Evolutionary conservation across 2,329 filamentous ascomycete species (phyloP).

Genomic region (Dryadomyces quercivorus): DNA sequence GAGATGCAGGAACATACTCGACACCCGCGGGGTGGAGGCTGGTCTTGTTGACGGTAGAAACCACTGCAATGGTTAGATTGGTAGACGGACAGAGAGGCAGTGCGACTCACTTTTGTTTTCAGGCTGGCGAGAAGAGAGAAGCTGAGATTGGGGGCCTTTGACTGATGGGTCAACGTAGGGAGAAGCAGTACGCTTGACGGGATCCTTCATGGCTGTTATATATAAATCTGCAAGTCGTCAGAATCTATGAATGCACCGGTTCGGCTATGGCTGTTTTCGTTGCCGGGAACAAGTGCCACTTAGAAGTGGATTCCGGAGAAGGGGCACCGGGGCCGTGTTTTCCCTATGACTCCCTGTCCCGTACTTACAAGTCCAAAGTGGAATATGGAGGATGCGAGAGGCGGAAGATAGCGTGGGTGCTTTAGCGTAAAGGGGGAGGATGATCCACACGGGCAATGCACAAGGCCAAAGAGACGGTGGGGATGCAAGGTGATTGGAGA

Average conservation of each 20-base stretch:
- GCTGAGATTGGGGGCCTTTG: conserved; percentile 30
- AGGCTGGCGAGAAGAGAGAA: conserved; percentile 19
- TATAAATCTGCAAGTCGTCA: not conserved
- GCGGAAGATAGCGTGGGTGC: not conserved
- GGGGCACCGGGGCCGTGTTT: not conserved
- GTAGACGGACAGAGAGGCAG: not conserved
- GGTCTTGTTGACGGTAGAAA: conserved; percentile 74
- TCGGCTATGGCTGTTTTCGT: not conserved
- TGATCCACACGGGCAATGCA: conserved; percentile 1
- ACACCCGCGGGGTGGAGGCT: conserved; percentile 84
- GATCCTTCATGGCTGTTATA: conserved; percentile 25
- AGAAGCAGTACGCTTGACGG: conserved; percentile 29
- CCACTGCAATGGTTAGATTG: conserved; percentile 26
- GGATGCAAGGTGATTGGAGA: not conserved
- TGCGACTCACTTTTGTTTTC: conserved; percentile 20
- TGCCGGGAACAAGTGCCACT: not conserved
- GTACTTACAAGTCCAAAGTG: not conserved
- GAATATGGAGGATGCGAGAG: not conserved
- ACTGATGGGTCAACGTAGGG: conserved; percentile 30
- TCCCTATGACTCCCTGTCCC: not conserved
- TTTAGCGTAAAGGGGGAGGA: not conserved
- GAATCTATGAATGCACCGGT: not conserved
- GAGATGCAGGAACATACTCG: conserved; percentile 47
- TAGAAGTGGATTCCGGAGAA: not conserved
- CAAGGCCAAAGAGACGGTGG: not conserved